Conservation (phyloP, 495 filamentous ascomycete species). For the Penicillium paradoxum region DNA sequence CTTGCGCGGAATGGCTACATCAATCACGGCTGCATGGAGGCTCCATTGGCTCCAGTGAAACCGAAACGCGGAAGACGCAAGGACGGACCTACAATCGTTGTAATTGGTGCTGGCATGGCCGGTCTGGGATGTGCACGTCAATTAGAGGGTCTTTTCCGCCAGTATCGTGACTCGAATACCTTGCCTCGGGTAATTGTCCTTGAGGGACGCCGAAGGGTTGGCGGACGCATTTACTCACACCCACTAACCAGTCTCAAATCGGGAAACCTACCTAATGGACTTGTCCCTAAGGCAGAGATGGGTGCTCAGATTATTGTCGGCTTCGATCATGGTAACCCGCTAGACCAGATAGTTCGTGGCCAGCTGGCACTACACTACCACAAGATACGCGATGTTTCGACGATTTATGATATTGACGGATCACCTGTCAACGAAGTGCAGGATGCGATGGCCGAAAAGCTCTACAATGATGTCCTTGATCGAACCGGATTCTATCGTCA, state of each 20-base stretch:
- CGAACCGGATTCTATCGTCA: conserved; percentile 85
- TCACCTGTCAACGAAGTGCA: conserved; percentile 70
- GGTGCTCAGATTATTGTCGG: conserved; percentile 97
- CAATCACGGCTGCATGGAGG: conserved; percentile 89
- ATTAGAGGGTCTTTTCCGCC: conserved; percentile 73
- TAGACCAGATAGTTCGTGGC: conserved; percentile 83
- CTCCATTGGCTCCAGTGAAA: conserved; percentile 39
- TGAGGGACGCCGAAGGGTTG: conserved; percentile 81
- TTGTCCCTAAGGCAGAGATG: conserved; percentile 82
- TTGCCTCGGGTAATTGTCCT: conserved; percentile 74
- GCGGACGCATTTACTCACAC: conserved; percentile 94
- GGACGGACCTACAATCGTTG: conserved; percentile 60
- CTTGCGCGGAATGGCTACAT: conserved; percentile 87
- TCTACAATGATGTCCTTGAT: conserved; percentile 93
- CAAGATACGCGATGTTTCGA: conserved; percentile 74
- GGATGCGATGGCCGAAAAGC: conserved; percentile 77
- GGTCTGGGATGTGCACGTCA: conserved; percentile 91
- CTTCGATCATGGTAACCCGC: conserved; percentile 89
- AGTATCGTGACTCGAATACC: conserved; percentile 63
- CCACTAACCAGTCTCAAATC: conserved; percentile 59
- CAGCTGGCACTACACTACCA: conserved; percentile 89
- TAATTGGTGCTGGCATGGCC: conserved; percentile 92
- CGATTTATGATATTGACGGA: conserved; percentile 86
- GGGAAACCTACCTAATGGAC: conserved; percentile 42
- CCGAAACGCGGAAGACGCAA: conserved; percentile 46